phyloP scores from a whole-genome alignment of 1,284 basidiomycete species.

The Leccinum holopus region DNA sequence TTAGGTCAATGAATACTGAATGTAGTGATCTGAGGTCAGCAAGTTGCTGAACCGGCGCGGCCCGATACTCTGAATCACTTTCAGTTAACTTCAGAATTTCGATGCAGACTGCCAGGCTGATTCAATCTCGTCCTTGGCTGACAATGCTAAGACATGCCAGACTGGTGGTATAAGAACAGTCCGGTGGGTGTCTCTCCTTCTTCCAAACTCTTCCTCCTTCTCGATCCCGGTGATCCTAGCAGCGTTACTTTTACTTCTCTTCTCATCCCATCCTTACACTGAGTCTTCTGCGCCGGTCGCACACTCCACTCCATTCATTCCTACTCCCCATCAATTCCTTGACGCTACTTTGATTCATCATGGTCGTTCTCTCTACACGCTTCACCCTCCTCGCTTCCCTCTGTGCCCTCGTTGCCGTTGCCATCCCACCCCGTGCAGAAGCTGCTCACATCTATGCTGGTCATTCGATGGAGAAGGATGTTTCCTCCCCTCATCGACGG shows the following conservation, averaged over 20 bases:
- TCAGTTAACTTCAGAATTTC: constrained; percentile 5
- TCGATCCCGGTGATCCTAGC: constrained; percentile 31
- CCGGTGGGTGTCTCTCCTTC: constrained; percentile 3
- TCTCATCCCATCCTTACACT: constrained; percentile 1
- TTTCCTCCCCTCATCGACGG: neutral
- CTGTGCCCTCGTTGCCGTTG: constrained; percentile 20
- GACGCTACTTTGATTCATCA: constrained; percentile 6
- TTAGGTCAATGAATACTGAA: neutral
- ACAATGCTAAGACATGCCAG: constrained; percentile 19
- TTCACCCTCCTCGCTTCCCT: constrained; percentile 26
- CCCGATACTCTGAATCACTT: neutral
- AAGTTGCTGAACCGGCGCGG: neutral
- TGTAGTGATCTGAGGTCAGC: neutral
- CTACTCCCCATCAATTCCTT: neutral
- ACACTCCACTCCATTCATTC: neutral
- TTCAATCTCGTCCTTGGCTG: constrained; percentile 22
- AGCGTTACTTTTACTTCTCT: constrained; percentile 10
- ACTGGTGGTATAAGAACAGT: constrained; percentile 23
- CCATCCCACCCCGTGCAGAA: constrained; percentile 15
- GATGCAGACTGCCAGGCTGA: constrained; percentile 14
- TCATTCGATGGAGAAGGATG: constrained; percentile 8
- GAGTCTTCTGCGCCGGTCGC: constrained; percentile 23
- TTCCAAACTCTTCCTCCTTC: constrained; percentile 9
- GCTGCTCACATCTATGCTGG: constrained; percentile 22
- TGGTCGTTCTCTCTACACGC: constrained; percentile 21